phyloP scores from a whole-genome alignment of 202 grass and related monocot species.

The Musa balbisiana region DNA sequence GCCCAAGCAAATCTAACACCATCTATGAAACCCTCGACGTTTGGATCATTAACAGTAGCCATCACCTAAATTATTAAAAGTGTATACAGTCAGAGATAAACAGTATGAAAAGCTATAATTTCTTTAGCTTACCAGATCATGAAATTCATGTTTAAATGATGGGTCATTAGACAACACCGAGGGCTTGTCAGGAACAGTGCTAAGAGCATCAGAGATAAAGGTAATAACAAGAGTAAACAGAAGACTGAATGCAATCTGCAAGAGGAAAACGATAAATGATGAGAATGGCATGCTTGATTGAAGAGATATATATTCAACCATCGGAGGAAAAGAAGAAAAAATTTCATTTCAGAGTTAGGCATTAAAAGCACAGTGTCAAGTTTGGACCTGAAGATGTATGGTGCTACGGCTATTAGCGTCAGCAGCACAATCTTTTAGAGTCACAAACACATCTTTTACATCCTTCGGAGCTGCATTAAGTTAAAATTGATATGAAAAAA shows the following conservation, averaged over 20 bases:
- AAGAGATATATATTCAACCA: not conserved
- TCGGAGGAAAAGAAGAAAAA: not conserved
- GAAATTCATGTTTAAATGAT: slow-evolving; percentile 79
- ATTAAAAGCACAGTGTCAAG: slow-evolving; percentile 19
- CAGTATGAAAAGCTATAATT: slow-evolving; percentile 13
- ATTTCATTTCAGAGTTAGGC: not conserved
- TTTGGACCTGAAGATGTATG: slow-evolving; percentile 82
- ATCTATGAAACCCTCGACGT: slow-evolving; percentile 67
- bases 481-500: slow-evolving; percentile 18
- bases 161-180: slow-evolving; percentile 50
- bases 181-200: slow-evolving; percentile 42
- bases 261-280: slow-evolving; percentile 10
- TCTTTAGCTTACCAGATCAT: slow-evolving; percentile 57
- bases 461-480: slow-evolving; percentile 66
- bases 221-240: slow-evolving; percentile 75
- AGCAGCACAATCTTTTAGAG: slow-evolving; percentile 72
- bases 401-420: slow-evolving; percentile 49
- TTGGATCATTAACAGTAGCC: slow-evolving; percentile 50
- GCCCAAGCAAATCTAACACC: slow-evolving; percentile 75
- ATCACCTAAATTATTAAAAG: slow-evolving; percentile 47
- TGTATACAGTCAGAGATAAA: slow-evolving; percentile 1
- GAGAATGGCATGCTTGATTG: not conserved
- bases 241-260: slow-evolving; percentile 64
- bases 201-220: slow-evolving; percentile 75
- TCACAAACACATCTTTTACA: slow-evolving; percentile 63